Base-by-base conservation (phyloP, 805 yeast species). In the Isabelozyma rhagii region DNA sequence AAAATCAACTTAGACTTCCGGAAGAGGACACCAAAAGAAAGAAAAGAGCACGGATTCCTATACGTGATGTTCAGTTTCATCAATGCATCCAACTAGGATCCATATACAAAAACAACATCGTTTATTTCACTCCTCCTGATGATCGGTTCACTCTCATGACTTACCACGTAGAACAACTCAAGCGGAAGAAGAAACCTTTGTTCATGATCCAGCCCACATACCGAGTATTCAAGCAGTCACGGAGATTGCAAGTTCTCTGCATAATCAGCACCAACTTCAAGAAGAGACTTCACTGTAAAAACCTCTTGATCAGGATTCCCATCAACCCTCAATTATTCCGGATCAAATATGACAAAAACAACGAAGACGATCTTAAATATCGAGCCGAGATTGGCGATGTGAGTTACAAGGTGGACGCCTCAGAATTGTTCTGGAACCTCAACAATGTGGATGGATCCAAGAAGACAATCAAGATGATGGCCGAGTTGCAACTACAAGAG, bases 91-190 rank as follows among this genome's bases (percentile, higher is more conserved):
- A 87, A 46, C 68, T 89, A 39, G 80, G 85, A 2, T 76, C 84
- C 46, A 78, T 87, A 54, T 96, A 92, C 64, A 64, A 70, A 14
- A 77, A 78, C 6, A 85, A 90, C 56, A 78, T 82, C 49, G 82
- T 92, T 31, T 81, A 84, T 28, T 92, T 91, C 63, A 81, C 87
- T 14, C 97, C 97, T 13, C 97, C 97, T 0, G 97, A 90, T 45
- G 78, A 73, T 50, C 63, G 69, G 48, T 75, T 75, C 46, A 57
- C 60, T 2, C 57, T 73, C 2, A 64, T 74, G 60, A 62, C 71
- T 3, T 71, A 72, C 51, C 61, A 78, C 4, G 75, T 74, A 41
- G 80, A 79, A 15, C 68, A 69, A 39, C 73, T 66, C 47, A 62
- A 74, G 21, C 58, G 55, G 39, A 48, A 58, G n/a, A 69, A 67